phyloP scores from a whole-genome alignment of 257 asterid species.

The Nicotiana paniculata region DNA sequence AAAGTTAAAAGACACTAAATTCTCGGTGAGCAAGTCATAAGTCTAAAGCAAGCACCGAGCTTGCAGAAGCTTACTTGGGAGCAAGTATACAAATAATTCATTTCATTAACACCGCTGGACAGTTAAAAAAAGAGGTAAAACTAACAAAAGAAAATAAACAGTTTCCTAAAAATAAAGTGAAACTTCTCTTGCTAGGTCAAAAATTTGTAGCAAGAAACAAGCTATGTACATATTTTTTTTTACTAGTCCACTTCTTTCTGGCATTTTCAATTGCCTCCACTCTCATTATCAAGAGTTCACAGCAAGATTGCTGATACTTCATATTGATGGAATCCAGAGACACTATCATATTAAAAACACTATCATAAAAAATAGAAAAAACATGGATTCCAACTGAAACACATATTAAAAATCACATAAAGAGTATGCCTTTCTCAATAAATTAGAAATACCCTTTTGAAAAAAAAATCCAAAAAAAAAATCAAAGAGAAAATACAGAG shows the following conservation, averaged over 20 bases:
- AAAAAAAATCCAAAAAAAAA: too few species aligned
- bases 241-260: conserved; percentile 46
- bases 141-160: background rate
- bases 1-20: background rate
- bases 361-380: too few species aligned
- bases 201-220: background rate
- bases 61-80: background rate
- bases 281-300: conserved; percentile 49
- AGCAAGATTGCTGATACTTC: conserved; percentile 42
- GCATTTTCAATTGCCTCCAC: conserved; percentile 50
- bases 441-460: too few species aligned
- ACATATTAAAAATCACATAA: too few species aligned
- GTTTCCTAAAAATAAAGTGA: background rate
- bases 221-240: conserved; percentile 10
- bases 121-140: background rate
- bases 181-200: background rate
- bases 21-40: background rate
- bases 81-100: background rate
- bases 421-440: too few species aligned
- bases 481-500: too few species aligned
- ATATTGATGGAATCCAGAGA: conserved; percentile 31
- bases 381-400: too few species aligned
- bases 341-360: too few species aligned
- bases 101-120: background rate
- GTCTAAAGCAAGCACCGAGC: background rate